phyloP scores from a whole-genome alignment of 805 yeast species.

The Pichia insulana region DNA sequence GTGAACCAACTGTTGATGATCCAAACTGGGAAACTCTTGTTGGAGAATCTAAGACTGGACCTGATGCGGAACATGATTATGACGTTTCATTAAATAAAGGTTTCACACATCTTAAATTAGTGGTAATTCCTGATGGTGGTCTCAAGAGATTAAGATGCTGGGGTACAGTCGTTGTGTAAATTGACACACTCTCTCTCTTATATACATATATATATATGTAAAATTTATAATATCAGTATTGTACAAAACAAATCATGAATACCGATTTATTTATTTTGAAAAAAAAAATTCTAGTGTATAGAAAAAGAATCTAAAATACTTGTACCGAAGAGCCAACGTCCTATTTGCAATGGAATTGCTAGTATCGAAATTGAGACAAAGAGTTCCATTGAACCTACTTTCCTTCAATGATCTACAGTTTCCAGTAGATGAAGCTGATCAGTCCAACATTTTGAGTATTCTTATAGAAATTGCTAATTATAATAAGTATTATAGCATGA shows the following conservation, averaged over 20 bases:
- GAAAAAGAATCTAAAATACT: too few relatives aligned
- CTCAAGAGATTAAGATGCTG: constrained; percentile 81
- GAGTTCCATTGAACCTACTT: constrained; percentile 19
- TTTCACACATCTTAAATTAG: constrained; percentile 65
- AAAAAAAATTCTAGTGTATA: too few relatives aligned
- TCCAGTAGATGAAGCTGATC: constrained; percentile 16
- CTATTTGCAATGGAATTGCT: constrained; percentile 17
- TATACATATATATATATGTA: too few relatives aligned
- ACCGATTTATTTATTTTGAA: too few relatives aligned
- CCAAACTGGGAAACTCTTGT: constrained; percentile 58
- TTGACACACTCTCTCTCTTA: too few relatives aligned
- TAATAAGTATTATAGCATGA: constrained; percentile 47
- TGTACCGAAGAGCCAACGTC: too few relatives aligned
- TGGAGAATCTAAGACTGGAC: constrained; percentile 62
- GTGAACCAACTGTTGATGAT: constrained; percentile 34
- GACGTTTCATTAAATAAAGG: constrained; percentile 25
- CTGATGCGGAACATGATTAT: constrained; percentile 71
- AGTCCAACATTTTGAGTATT: constrained; percentile 13
- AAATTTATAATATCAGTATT: too few relatives aligned
- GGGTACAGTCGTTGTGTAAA: constrained; percentile 36
- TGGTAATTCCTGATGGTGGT: constrained; percentile 95
- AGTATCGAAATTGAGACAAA: constrained; percentile 20
- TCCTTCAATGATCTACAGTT: not conserved
- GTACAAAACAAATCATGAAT: too few relatives aligned
- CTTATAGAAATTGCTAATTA: constrained; percentile 19